Conservation (phyloP, 768 basidiomycete genomes). For the Lentinus tigrinus region DNA sequence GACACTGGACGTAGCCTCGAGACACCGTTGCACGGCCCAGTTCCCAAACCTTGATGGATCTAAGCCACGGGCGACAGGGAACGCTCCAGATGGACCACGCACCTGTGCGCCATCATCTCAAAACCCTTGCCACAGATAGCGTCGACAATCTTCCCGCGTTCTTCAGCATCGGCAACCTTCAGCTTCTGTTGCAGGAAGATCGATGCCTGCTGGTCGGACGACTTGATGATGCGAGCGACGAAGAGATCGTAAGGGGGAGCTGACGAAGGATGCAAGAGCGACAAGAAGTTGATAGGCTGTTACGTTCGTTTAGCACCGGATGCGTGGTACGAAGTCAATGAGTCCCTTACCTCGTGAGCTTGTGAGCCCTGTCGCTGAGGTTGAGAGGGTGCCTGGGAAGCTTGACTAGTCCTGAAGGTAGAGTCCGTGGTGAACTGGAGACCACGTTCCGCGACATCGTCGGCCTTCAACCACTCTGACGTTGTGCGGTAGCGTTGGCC, state of each 20-base stretch:
- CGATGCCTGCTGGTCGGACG: constrained; percentile 87
- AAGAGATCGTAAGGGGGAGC: constrained; percentile 82
- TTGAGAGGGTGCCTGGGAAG: constrained; percentile 18
- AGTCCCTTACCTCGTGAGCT: constrained; percentile 51
- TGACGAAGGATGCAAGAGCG: constrained; percentile 80
- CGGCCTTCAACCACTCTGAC: constrained; percentile 27
- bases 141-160: constrained; percentile 81
- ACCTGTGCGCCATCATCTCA: constrained; percentile 93
- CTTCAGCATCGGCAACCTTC: constrained; percentile 77
- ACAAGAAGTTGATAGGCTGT: constrained; percentile 88
- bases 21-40: constrained; percentile 87
- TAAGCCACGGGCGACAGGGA: background rate
- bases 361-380: constrained; percentile 22
- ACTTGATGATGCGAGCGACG: constrained; percentile 83
- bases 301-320: background rate
- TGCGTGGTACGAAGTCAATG: background rate
- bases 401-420: constrained; percentile 19
- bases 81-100: constrained; percentile 9
- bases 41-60: constrained; percentile 70
- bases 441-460: constrained; percentile 13
- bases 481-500: constrained; percentile 20
- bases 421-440: constrained; percentile 14
- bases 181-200: constrained; percentile 90
- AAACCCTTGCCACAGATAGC: constrained; percentile 82
- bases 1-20: constrained; percentile 72